phyloP scores from a whole-genome alignment of 768 basidiomycete species.

The Lentinula sp. region DNA sequence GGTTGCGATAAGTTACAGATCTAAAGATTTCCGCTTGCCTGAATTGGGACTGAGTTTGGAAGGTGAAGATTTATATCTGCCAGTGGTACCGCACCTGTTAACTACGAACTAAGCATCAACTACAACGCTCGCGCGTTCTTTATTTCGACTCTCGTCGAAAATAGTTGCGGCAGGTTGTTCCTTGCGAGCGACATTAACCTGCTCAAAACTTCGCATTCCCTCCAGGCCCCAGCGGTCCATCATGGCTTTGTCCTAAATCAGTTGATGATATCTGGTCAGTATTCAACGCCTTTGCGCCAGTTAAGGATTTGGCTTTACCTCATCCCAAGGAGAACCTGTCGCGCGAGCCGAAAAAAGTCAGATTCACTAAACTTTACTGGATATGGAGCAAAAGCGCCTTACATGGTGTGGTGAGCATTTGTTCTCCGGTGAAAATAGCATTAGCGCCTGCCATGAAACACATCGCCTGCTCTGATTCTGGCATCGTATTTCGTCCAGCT shows the following conservation, averaged over 20 bases:
- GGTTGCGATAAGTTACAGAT: background rate
- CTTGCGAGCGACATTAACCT: slow-evolving; percentile 50
- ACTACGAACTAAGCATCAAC: background rate
- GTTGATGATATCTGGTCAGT: slow-evolving; percentile 6
- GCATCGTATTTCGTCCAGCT: slow-evolving; percentile 84
- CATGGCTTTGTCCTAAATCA: slow-evolving; percentile 80
- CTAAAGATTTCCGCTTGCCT: background rate
- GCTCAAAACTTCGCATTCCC: slow-evolving; percentile 89
- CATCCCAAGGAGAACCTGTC: slow-evolving; percentile 89
- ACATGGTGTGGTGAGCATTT: slow-evolving; percentile 97
- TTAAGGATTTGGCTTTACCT: slow-evolving; percentile 36
- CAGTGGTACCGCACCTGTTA: background rate
- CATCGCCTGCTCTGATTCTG: slow-evolving; percentile 92
- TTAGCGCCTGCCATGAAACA: slow-evolving; percentile 99
- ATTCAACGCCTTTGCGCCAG: background rate
- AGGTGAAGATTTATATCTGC: too few relatives aligned
- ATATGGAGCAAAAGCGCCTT: slow-evolving; percentile 21
- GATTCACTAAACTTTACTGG: background rate
- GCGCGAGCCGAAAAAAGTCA: slow-evolving; percentile 9
- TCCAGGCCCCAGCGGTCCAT: slow-evolving; percentile 88
- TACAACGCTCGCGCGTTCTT: background rate
- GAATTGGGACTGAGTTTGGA: background rate
- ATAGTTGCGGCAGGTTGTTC: slow-evolving; percentile 30
- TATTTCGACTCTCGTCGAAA: background rate
- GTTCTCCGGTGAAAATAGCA: slow-evolving; percentile 97